Evolutionary conservation across 352 stramenopile species (phyloP).

Genomic region (Globisporangium paroecandrum): DNA sequence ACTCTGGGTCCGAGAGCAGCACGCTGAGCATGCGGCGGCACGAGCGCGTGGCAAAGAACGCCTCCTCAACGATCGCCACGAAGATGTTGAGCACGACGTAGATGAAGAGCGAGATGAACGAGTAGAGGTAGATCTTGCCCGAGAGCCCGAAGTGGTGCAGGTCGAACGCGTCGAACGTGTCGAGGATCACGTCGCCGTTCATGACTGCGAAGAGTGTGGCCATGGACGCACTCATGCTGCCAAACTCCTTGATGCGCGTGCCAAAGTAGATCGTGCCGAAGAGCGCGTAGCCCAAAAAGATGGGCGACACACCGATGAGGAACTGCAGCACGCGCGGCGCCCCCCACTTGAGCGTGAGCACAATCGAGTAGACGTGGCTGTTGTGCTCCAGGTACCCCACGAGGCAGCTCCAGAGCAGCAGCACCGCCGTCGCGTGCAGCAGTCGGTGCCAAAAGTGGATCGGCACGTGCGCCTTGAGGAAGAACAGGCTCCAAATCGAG

Average conservation of each 20-base stretch:
- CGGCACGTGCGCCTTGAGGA: slow-evolving; percentile 67
- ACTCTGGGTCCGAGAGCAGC: slow-evolving; percentile 49
- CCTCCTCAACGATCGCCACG: slow-evolving; percentile 89
- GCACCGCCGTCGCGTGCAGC: slow-evolving; percentile 59
- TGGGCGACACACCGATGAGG: slow-evolving; percentile 82
- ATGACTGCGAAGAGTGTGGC: slow-evolving; percentile 87
- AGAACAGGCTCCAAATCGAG: slow-evolving; percentile 70
- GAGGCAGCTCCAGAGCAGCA: slow-evolving; percentile 80
- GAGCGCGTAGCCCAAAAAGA: slow-evolving; percentile 86
- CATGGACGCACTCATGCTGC: slow-evolving; percentile 59
- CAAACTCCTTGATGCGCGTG: slow-evolving; percentile 72
- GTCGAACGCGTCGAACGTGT: slow-evolving; percentile 86
- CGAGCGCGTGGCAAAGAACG: slow-evolving; percentile 86
- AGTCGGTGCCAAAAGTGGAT: slow-evolving; percentile 74
- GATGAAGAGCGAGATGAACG: slow-evolving; percentile 91
- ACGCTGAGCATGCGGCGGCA: slow-evolving; percentile 56
- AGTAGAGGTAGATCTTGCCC: slow-evolving; percentile 83
- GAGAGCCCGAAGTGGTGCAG: slow-evolving; percentile 59
- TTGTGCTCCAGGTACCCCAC: slow-evolving; percentile 89
- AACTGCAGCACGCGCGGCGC: slow-evolving; percentile 84
- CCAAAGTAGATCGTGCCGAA: slow-evolving; percentile 91
- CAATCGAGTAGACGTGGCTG: slow-evolving; percentile 84
- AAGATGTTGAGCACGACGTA: slow-evolving; percentile 93
- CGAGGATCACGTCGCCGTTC: slow-evolving; percentile 90
- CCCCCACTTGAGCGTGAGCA: slow-evolving; percentile 84